Percentiles rank a stretch among this genome's conserved stretches.
These are phyloP conservation scores for Poterioochromonas sp. DNA, from an alignment of 352 stramenopile species.

Conservation along the genomic window DNA sequence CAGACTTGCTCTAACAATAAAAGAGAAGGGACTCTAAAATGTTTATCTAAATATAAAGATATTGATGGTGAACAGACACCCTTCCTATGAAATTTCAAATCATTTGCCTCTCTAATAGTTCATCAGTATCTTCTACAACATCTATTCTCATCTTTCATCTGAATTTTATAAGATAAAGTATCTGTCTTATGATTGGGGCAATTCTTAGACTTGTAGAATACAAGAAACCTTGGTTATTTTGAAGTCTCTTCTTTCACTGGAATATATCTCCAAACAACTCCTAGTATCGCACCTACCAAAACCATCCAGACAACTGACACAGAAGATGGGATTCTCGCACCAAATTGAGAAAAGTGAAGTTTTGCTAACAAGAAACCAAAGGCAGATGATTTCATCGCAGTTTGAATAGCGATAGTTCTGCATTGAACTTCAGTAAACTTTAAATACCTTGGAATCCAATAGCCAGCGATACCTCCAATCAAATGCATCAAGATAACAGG, in stretches of 20 bases:
- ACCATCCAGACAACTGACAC: conserved; percentile 76
- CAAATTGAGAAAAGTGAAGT: conserved; percentile 2
- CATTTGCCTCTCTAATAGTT: too few species aligned
- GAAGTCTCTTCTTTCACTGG: conserved; percentile 49
- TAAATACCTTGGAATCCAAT: conserved; percentile 55
- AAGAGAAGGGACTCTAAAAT: too few species aligned
- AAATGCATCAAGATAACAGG: conserved; percentile 68
- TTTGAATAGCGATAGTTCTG: conserved; percentile 74
- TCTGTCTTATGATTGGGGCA: too few species aligned
- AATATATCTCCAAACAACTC: conserved; percentile 71
- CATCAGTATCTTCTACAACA: too few species aligned
- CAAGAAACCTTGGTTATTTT: background rate
- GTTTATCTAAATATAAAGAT: too few species aligned
- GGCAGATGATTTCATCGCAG: conserved; percentile 70
- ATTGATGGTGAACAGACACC: too few species aligned
- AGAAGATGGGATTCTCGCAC: conserved; percentile 54
- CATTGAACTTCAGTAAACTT: conserved; percentile 60
- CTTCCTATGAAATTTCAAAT: too few species aligned
- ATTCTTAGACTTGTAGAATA: too few species aligned
- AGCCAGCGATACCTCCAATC: conserved; percentile 64
- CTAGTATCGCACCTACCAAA: conserved; percentile 62
- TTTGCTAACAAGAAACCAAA: conserved; percentile 75
- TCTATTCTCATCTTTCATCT: too few species aligned
- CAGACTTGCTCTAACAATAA: too few species aligned
- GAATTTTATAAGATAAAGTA: too few species aligned